Conservation (phyloP, 257 asterid genomes). For the Solanum phureja region DNA sequence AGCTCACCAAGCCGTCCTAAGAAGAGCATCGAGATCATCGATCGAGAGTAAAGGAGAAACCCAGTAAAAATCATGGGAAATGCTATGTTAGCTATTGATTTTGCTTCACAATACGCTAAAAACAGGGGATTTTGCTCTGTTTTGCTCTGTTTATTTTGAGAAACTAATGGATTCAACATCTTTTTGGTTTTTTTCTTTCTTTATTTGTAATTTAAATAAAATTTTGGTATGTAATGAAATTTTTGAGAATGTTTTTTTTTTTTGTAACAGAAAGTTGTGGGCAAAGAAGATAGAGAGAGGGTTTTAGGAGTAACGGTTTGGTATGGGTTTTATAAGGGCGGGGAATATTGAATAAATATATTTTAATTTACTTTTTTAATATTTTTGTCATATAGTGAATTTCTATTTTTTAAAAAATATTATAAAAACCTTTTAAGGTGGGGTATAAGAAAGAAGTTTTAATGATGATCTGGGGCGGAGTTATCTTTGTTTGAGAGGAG, state of each 20-base stretch:
- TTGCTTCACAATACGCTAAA: background rate
- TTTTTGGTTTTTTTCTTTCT: background rate
- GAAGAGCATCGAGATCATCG: constrained; percentile 1
- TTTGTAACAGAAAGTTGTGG: background rate
- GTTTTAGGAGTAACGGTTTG: background rate
- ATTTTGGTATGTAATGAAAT: background rate
- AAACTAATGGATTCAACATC: background rate
- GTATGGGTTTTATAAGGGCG: background rate
- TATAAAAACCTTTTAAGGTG: background rate
- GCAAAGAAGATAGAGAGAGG: background rate
- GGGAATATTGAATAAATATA: background rate
- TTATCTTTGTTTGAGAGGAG: background rate
- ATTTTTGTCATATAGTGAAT: background rate
- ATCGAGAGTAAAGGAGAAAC: background rate
- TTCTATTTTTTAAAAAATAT: background rate
- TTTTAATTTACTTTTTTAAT: background rate
- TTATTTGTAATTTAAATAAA: too few species aligned
- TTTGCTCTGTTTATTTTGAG: background rate
- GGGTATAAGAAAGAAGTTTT: background rate
- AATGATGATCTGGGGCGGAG: background rate
- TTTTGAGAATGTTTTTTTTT: background rate
- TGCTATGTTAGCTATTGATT: background rate
- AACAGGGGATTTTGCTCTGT: background rate
- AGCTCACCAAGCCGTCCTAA: background rate
- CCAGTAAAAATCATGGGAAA: background rate